A percentile compares a stretch with the other conserved stretches of the same genome.
Evolutionary conservation across 257 asterid species (phyloP).

Genomic region (Catharanthus roseus): DNA sequence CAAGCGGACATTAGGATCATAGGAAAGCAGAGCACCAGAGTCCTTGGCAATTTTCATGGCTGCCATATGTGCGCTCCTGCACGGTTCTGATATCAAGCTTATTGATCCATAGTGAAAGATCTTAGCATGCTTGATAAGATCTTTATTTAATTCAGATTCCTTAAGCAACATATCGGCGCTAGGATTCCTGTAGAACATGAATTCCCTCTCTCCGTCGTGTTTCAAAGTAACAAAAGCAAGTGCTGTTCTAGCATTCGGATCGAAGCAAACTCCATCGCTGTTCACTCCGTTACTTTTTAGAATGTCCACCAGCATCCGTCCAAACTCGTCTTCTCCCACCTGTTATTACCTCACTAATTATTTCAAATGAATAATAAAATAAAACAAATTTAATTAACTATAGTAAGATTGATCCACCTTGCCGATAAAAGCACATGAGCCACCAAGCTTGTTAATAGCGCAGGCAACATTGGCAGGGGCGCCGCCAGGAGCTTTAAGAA

Average conservation of each 20-base stretch:
- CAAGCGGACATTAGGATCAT: constrained; percentile 44
- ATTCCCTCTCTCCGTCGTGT: constrained; percentile 38
- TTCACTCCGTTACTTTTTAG: constrained; percentile 29
- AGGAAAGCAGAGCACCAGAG: constrained; percentile 37
- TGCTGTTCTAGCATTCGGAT: constrained; percentile 32
- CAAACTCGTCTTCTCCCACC: constrained; percentile 43
- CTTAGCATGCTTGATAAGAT: constrained; percentile 22
- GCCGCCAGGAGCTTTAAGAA: constrained; percentile 42
- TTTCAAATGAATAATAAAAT: no score
- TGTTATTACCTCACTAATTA: no score
- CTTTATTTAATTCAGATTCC: constrained; percentile 30
- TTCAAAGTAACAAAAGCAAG: constrained; percentile 35
- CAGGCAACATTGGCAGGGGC: constrained; percentile 48
- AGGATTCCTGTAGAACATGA: constrained; percentile 44
- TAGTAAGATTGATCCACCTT: no score
- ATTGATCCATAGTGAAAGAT: constrained; percentile 51
- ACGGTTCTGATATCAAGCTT: constrained; percentile 40
- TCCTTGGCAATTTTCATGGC: constrained; percentile 41
- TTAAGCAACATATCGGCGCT: constrained; percentile 40
- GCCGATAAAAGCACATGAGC: constrained; percentile 33
- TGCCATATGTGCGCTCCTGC: constrained; percentile 37
- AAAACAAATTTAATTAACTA: no score
- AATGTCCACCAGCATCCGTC: constrained; percentile 34
- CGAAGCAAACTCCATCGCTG: constrained; percentile 34
- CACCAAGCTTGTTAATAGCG: constrained; percentile 32